Base-by-base conservation (phyloP, 495 filamentous ascomycete species). In the Lepraria neglecta region DNA sequence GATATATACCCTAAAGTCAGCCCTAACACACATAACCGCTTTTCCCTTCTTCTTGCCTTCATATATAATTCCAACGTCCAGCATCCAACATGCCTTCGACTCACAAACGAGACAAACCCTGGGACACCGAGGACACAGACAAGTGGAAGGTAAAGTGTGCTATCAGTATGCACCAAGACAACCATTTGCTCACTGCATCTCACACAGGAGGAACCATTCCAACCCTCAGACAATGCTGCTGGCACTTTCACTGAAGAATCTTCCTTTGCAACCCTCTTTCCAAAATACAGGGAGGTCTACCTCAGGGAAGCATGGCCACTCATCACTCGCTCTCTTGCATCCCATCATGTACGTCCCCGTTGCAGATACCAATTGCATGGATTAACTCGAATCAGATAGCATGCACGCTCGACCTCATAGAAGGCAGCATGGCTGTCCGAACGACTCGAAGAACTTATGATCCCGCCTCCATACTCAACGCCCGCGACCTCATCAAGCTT, bases 241-340 rank as follows among this genome's bases (percentile, higher is more conserved):
- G 94, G 95, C 58, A 85, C 87, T 42, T 95, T 99, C 76, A 81
- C 84, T 45, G 92, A 97, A 75, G 94, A 99, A 76, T 95, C 88
- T 3, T 88, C 87, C 10, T 96, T 96, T 71, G 64, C 85, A 67
- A 91, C 87, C 4, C 84, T 97, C 3, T 98, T 99, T 74, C 94
- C 94, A 50, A 97, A 97, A 76, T 99, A 99, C 75, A 89, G 95
- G 62, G 94, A 99, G 79, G 80, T 87, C 43, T 97, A 97, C 69
- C 80, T 97, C 61, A 88, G 87, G 64, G 87, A 94, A 75, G 87
- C 91, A 68, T 99, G 94, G 94, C 91, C 94, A 2, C 70, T 82
- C 54, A 77, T 88, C 45, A 97, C 91, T 28, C 85, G 86, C 60
- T 75, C 87, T 1, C 82, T 96, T 63, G 88, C 91, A 68, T 92